phyloP scores from a whole-genome alignment of 164 flowering plant genomes.

The Macadamia integrifolia region DNA sequence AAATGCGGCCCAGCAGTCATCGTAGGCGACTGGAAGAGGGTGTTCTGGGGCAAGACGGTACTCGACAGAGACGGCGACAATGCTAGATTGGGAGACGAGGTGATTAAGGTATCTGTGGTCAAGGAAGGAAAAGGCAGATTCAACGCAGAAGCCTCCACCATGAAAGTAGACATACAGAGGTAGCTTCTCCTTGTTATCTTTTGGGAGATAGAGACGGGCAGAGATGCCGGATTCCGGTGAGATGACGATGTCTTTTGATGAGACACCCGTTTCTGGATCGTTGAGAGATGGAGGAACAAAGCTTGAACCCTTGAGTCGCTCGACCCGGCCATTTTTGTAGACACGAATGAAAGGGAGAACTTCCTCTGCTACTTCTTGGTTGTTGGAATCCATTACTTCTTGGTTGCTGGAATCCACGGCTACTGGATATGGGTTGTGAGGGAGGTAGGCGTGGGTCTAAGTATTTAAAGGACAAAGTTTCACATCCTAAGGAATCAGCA shows the following conservation, averaged over 20 bases:
- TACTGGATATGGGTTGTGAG: neutral
- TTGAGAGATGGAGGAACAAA: conserved; percentile 10
- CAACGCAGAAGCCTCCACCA: conserved; percentile 36
- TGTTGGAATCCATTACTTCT: conserved; percentile 8
- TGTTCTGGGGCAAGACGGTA: conserved; percentile 30
- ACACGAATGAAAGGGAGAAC: conserved; percentile 14
- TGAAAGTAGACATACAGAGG: conserved; percentile 41
- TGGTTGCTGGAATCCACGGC: neutral
- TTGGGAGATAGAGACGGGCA: conserved; percentile 21
- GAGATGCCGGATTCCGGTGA: conserved; percentile 4
- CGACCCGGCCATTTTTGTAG: conserved; percentile 25
- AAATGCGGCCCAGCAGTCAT: conserved; percentile 26
- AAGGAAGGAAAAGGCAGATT: conserved; percentile 25
- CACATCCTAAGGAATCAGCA: no score
- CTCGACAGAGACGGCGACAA: conserved; percentile 23
- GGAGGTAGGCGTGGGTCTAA: no score
- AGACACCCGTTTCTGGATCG: conserved; percentile 22
- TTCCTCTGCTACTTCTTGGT: conserved; percentile 8
- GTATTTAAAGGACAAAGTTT: no score
- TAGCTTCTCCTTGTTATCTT: conserved; percentile 14
- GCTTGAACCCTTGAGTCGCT: conserved; percentile 9
- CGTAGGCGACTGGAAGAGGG: conserved; percentile 24
- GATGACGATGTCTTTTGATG: conserved; percentile 23
- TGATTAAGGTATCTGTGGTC: conserved; percentile 17
- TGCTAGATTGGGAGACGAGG: conserved; percentile 9